Evolutionary conservation across 805 yeast species (phyloP), one percentile per base, ranked within the genome.

Genomic region (Hanseniaspora jakobsenii): DNA sequence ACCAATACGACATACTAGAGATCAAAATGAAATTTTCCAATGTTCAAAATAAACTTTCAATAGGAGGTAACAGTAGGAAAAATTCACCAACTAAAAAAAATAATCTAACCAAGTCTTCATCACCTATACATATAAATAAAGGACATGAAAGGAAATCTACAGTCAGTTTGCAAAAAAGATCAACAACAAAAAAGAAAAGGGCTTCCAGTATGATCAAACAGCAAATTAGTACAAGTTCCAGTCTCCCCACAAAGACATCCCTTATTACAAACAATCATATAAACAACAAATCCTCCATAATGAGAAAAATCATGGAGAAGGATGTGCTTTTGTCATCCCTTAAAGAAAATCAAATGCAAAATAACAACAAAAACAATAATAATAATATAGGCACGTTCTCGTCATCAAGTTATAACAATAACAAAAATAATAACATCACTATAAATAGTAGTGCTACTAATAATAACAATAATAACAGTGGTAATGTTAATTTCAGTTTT

Each of bases 1-100:
- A 48, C 6, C 24, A 38, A 10, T 23, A 24, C 19, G 61, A 59
- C 34, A 61, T 64, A 7, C 49, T 61, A 28, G 65, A 61, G 37
- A 50, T 61, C 12, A 61, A 60, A 48, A 32, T 61, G 32, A 51
- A 58, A 37, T 56, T 61, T 36, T 55, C 60, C 2, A 58, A 53
- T 37, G 59, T 60, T 6, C 41, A 12, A 13, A 26, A 16, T 23
- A 32, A 32, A 32, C 4, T 10, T 4, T 16, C n/a, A n/a, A 40
- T 10, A 7, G 18, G 24, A 10, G 19, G 27, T 13, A 24, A 24
- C 10, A 37, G 32, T 17, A 37, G 26, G 16, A 37, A 19, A 28
- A 27, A 18, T 18, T 37, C 40, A 4, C 46, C 46, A 19, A 14
- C 18, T 16, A n/a, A n/a, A n/a, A n/a, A n/a, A n/a, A n/a, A n/a